These are phyloP conservation scores for Chrysanthemum seticuspe DNA, from an alignment of 129 eudicot genomes.

Conservation along the genomic window DNA sequence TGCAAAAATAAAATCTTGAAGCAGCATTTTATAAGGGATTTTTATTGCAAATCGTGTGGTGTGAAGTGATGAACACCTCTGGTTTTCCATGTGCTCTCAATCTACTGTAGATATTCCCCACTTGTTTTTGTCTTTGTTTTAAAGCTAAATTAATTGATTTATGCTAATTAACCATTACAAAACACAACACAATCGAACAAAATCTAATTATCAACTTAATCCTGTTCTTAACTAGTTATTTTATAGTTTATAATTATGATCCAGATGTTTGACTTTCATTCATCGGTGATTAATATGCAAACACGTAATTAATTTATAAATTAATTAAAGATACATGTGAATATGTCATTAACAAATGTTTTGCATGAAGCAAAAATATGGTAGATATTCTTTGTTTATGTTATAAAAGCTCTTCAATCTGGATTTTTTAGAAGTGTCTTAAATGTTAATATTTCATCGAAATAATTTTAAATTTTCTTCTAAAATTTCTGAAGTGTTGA, in stretches of 20 bases:
- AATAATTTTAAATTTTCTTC: no score
- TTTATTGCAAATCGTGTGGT: conserved; percentile 31
- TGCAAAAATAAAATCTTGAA: neutral
- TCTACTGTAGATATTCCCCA: conserved; percentile 69
- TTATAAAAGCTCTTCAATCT: no score
- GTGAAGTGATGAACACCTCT: conserved; percentile 29
- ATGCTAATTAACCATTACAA: neutral
- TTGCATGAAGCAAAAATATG: no score
- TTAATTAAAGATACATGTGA: no score
- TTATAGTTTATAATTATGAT: neutral
- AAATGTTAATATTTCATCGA: no score
- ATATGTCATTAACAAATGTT: no score
- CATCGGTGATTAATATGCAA: neutral
- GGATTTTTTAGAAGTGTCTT: no score
- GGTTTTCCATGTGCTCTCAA: conserved; percentile 66
- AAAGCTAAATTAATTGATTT: neutral
- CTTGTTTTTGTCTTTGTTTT: conserved; percentile 22
- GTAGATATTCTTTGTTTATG: no score
- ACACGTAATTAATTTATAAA: neutral
- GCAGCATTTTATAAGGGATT: conserved; percentile 6
- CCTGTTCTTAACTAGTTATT: neutral
- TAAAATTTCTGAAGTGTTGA: no score
- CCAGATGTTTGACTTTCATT: neutral
- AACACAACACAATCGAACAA: conserved; percentile 2
- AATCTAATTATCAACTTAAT: conserved; percentile 11